Base-by-base conservation (phyloP, 176 grass and related monocot genomes). In the Metroxylon sagu region DNA sequence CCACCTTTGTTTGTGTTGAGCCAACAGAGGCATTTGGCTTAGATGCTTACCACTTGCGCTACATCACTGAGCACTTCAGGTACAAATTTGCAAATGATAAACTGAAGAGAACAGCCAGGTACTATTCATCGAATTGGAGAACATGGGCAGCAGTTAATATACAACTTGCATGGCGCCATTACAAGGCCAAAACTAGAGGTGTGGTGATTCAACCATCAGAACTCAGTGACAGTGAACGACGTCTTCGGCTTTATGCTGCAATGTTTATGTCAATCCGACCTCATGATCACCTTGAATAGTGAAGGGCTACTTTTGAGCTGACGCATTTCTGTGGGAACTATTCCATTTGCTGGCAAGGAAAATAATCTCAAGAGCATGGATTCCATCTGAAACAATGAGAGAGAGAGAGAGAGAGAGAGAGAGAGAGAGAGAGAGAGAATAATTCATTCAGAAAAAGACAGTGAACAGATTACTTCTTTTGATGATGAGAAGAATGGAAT, bases 191-290 rank as follows among this genome's bases (percentile, higher is more conserved):
- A 68, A 64, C 31, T 18, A 50, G 69, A 55, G 28, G 50, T 14
- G 51, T 67, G 50, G 61, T 56, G 29, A 52, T 19, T 26, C 15
- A 60, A 54, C 48, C 62, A 1, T 25, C 62, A 26, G 67, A 68
- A 53, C 12, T 62, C 5, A 63, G 68, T 10, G 81, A 88, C 65
- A 77, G 55, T 25, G 92, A 97, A 23, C 81, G 87, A 19, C 70
- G 84, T 50, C 92, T 97, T 54, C 76, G 92, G 10, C 78, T 76
- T 10, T 91, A 88, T 61, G 92, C 92, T 3, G 81, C 87, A 51
- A 85, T 97, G 84, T 97, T 97, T 84, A 88, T 97, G 92, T 97
- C 92, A 25, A 64, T 97, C 64, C 73, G 92, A 43, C 92, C 92
- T 25, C 92, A 97, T 19, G 92, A 97, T n/a, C 92, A 97, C 55